Base-by-base conservation (phyloP, 176 grass and related monocot species). In the Phoenix roebelenii region DNA sequence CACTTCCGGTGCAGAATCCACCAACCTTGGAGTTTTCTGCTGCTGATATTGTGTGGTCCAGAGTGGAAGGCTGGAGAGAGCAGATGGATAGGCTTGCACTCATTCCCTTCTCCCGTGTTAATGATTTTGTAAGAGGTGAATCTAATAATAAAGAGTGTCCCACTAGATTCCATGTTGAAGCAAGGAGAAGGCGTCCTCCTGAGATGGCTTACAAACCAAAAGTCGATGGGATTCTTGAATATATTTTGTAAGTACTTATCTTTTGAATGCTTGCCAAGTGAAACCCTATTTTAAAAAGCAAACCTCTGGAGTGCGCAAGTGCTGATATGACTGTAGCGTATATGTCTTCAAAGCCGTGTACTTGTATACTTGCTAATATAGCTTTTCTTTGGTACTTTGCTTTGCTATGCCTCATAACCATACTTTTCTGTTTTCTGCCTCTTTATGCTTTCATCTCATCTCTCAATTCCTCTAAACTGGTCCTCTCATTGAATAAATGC, bases 171-270 rank as follows among this genome's bases (percentile, higher is more conserved):
- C 93, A 92, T 23, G 84, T 97, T 18, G 87, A 91, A 71, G 93
- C 93, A 50, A 77, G 87, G 16, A 85, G 93, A 74, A 88, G 66
- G 56, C 84, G 87, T 22, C 51, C 84, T 72, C 69, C 75, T 25
- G 66, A 78, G 50, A 77, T 90, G 66, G 61, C 71, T 32, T 91
- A 79, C 68, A 97, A 91, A 75, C 87, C 87, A 14, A 97, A 98
- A 83, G 93, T 98, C 55, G 93, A 98, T 61, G 93, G 93, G 54
- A 88, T 98, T 61, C 93, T 97, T 24, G 93, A 98, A 73, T 98
- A 98, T 80, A 98, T 92, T 64, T 60, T 92, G 87, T 98, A 76
- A 85, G 93, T 81, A 19, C 4, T 23, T 22, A 22, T 56, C 1
- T 44, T 44, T 9, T 12, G 35, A 44, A 44, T 44, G 35, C 35